phyloP scores from a whole-genome alignment of 2,329 filamentous ascomycete species.

The Paramyrothecium roridum region DNA sequence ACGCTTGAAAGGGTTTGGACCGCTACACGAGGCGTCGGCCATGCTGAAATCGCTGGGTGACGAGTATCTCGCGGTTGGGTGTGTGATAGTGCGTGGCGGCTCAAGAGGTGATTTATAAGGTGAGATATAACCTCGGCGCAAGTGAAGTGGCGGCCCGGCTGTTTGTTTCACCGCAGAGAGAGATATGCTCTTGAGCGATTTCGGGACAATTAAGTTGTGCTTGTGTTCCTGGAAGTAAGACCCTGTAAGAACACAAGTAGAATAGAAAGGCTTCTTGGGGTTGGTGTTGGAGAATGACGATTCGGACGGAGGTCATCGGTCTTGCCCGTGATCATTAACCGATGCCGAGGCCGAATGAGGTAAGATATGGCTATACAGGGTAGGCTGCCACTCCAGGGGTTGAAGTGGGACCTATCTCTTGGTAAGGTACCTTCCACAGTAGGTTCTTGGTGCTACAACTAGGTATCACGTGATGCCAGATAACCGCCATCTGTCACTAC shows the following conservation, averaged over 20 bases:
- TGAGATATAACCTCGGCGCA: conserved; percentile 3
- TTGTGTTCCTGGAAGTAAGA: too few species aligned
- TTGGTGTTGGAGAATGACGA: not conserved
- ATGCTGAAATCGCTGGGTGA: conserved; percentile 17
- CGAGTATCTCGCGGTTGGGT: not conserved
- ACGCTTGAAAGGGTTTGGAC: conserved; percentile 38
- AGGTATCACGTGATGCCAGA: conserved; percentile 13
- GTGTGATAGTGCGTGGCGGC: not conserved
- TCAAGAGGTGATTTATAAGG: not conserved
- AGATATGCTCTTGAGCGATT: too few species aligned
- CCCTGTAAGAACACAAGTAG: too few species aligned
- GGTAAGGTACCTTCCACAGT: too few species aligned
- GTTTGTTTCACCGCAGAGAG: too few species aligned
- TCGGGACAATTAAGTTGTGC: too few species aligned
- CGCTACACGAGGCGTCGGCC: conserved; percentile 39
- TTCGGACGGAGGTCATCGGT: not conserved
- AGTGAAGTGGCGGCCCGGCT: not conserved
- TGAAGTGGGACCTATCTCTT: not conserved
- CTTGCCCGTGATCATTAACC: not conserved
- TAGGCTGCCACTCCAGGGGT: not conserved
- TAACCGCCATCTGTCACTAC: conserved; percentile 22
- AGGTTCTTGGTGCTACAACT: not conserved
- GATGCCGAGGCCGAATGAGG: not conserved
- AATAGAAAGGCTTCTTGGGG: not conserved
- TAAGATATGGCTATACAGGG: not conserved